A percentile compares a stretch with the other conserved stretches of the same genome.
Evolutionary conservation across 1,284 basidiomycete genomes (phyloP).

Genomic region (Laetiporus sulphureus): DNA sequence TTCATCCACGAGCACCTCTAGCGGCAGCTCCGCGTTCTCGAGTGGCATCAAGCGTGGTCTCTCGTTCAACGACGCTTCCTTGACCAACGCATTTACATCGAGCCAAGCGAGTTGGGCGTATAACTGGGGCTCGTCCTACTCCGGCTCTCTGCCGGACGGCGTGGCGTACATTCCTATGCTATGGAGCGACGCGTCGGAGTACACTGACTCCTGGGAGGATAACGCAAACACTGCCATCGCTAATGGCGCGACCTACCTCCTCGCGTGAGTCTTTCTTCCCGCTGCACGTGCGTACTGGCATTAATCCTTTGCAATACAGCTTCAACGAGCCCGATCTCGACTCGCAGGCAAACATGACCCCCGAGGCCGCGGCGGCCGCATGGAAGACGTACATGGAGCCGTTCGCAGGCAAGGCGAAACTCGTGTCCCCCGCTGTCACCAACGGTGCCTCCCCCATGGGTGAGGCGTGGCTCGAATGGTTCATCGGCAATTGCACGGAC

Average conservation of each 20-base stretch:
- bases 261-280: slow-evolving; percentile 17
- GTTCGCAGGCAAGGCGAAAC: slow-evolving; percentile 27
- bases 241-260: slow-evolving; percentile 22
- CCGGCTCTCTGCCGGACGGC: slow-evolving; percentile 17
- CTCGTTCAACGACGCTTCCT: slow-evolving; percentile 22
- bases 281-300: not conserved
- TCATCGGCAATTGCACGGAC: slow-evolving; percentile 24
- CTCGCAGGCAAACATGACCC: slow-evolving; percentile 25
- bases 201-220: slow-evolving; percentile 19
- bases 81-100: slow-evolving; percentile 18
- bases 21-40: slow-evolving; percentile 1
- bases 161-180: slow-evolving; percentile 25
- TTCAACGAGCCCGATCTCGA: slow-evolving; percentile 30
- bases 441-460: slow-evolving; percentile 29
- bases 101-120: slow-evolving; percentile 23
- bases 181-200: slow-evolving; percentile 16
- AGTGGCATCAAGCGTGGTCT: slow-evolving; percentile 22
- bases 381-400: slow-evolving; percentile 28
- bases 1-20: slow-evolving; percentile 1
- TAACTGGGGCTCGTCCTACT: slow-evolving; percentile 21
- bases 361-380: slow-evolving; percentile 21
- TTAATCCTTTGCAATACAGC: slow-evolving; percentile 10
- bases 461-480: slow-evolving; percentile 25
- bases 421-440: slow-evolving; percentile 28
- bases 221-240: slow-evolving; percentile 26